Base-by-base conservation (phyloP, 1,139 yeast species). In the Candida sanyaensis region DNA sequence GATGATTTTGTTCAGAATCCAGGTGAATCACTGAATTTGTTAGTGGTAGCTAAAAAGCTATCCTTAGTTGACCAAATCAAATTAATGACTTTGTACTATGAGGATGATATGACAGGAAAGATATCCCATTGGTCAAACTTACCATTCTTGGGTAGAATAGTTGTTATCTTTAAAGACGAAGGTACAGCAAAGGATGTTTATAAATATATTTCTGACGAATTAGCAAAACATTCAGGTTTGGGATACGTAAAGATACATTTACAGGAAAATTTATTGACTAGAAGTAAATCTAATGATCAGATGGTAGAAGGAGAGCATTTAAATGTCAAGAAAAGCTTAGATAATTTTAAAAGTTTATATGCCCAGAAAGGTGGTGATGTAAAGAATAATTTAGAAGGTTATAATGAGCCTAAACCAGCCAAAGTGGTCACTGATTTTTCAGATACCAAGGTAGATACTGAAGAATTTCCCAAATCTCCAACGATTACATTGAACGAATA, bases 121-220 rank as follows among this genome's bases (percentile, higher is more conserved):
- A 69, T 78, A 32, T 61, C 65, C 39, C 66, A 74, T 50, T 78
- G 82, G 81, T 69, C 78, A 9, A 73, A 68, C 44, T 57, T 78
- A 34, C 72, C 80, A 9, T 74, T 73, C 46, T 62, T 77, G 45
- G 65, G 62, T 43, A 59, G 83, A 30, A 62, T 75, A 11, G 73
- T 78, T 21, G 64, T 77, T 31, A 73, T 76, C 5, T 60, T 77
- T 50, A 61, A 63, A 48, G 63, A 65, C 21, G 76, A 69, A 37
- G 45, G 45, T 1, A 59, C 64, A 2, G 78, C 81, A 0, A 28
- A 46, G 10, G 49, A 55, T 9, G 61, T 73, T 2, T 64, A 57
- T 51, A 31, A 54, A 1, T 59, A 54, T 46, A 56, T 78, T 31
- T 42, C 49, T n/a, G n/a, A 41, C 4, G 41, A 53, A 29, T 39